Conservation (phyloP, 768 basidiomycete genomes). For the Trametes cinnabarina region DNA sequence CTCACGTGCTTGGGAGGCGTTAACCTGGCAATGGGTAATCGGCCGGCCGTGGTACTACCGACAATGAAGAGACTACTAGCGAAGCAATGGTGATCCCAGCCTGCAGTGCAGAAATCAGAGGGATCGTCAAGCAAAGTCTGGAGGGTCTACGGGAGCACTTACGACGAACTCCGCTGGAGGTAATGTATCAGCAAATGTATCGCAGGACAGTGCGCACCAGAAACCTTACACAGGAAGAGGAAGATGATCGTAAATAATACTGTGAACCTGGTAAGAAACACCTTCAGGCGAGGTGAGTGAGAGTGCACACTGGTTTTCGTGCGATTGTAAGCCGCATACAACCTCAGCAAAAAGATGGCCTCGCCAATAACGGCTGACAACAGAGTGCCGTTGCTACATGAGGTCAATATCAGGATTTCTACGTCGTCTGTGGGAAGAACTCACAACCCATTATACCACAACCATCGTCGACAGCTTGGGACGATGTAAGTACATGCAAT, state of each 20-base stretch:
- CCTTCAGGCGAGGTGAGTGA: background rate
- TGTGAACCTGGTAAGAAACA: background rate
- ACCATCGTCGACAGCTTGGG: slow-evolving; percentile 5
- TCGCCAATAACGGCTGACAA: slow-evolving; percentile 6
- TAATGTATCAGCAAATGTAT: background rate
- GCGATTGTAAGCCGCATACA: slow-evolving; percentile 9
- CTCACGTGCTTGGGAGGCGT: background rate
- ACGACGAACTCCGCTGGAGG: slow-evolving; percentile 3
- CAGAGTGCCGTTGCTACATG: slow-evolving; percentile 6
- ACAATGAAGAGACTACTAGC: background rate
- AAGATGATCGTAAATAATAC: background rate
- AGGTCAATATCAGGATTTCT: too few relatives aligned
- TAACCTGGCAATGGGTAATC: slow-evolving; percentile 3
- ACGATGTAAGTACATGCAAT: background rate
- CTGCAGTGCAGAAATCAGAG: background rate
- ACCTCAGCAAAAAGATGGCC: slow-evolving; percentile 8
- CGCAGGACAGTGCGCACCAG: background rate
- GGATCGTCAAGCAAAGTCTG: background rate
- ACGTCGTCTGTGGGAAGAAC: background rate
- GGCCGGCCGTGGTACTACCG: background rate
- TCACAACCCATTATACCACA: slow-evolving; percentile 10
- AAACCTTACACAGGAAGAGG: background rate
- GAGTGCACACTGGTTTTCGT: background rate
- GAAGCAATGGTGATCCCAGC: background rate
- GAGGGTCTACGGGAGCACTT: too few relatives aligned